A percentile compares a stretch with the other conserved stretches of the same genome.
Conservation (phyloP, 306 rosid species). For the Citrullus mucosospermus region DNA sequence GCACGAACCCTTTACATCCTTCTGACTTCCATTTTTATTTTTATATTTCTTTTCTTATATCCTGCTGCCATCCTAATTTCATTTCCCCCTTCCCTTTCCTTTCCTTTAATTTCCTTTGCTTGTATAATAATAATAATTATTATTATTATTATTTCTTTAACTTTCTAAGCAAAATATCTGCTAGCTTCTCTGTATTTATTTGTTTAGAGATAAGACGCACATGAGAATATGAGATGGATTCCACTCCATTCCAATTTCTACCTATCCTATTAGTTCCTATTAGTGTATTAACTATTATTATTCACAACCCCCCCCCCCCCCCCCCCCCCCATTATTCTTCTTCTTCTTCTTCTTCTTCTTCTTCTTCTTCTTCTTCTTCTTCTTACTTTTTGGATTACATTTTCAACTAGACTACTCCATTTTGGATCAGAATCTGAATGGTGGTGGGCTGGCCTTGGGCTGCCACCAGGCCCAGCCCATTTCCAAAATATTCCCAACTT, state of each 20-base stretch:
- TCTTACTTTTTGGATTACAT: too few relatives aligned
- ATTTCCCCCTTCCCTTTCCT: background rate
- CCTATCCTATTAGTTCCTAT: background rate
- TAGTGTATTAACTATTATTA: background rate
- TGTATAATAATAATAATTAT: background rate
- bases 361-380: too few relatives aligned
- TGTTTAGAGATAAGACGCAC: background rate
- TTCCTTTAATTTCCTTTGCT: background rate
- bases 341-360: too few relatives aligned
- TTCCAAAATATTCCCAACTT: background rate
- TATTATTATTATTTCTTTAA: background rate
- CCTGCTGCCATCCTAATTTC: background rate
- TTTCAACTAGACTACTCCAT: background rate
- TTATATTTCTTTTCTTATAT: too few relatives aligned
- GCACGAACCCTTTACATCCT: conserved; percentile 77
- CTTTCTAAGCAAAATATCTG: background rate
- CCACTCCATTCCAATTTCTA: background rate
- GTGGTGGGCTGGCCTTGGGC: background rate
- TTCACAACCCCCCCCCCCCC: background rate
- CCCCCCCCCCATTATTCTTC: too few relatives aligned
- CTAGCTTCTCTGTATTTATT: background rate
- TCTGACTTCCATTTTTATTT: conserved; percentile 15
- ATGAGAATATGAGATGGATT: background rate
- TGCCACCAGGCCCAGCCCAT: background rate
- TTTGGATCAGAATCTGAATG: background rate